These are phyloP conservation scores for Exsudoporus frostii DNA, from an alignment of 768 basidiomycete genomes.

Conservation along the genomic window DNA sequence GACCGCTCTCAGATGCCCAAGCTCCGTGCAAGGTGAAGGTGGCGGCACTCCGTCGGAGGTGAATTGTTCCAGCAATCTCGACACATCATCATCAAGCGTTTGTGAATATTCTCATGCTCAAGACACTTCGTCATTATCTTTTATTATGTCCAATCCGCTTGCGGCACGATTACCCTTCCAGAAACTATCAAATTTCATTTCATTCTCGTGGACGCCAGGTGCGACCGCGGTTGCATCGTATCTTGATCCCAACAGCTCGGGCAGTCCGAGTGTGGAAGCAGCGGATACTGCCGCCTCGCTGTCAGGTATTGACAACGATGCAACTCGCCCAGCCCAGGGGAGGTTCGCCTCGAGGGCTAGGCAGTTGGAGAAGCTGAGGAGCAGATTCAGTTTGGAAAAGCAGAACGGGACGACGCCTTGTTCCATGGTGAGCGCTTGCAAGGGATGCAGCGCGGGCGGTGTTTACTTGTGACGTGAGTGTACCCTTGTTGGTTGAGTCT, in stretches of 20 bases:
- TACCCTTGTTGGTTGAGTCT: neutral
- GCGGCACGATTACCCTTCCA: constrained; percentile 58
- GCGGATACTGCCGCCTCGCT: constrained; percentile 10
- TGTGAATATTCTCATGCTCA: constrained; percentile 27
- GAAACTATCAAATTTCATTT: constrained; percentile 58
- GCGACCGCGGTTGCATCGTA: constrained; percentile 28
- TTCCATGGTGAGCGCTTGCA: constrained; percentile 28
- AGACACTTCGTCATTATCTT: constrained; percentile 41
- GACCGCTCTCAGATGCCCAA: constrained; percentile 39
- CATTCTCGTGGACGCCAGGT: constrained; percentile 50
- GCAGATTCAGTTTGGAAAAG: constrained; percentile 46
- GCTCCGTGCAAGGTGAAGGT: constrained; percentile 29
- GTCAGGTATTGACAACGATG: constrained; percentile 5
- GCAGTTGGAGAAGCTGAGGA: constrained; percentile 62
- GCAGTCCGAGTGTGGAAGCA: constrained; percentile 5
- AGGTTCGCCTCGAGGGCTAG: constrained; percentile 59
- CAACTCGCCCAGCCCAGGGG: constrained; percentile 22
- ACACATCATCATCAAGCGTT: constrained; percentile 9
- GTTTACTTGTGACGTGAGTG: constrained; percentile 31
- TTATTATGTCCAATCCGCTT: constrained; percentile 50
- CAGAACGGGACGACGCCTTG: constrained; percentile 16
- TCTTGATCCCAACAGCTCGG: constrained; percentile 20
- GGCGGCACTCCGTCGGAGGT: constrained; percentile 24
- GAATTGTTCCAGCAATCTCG: constrained; percentile 27
- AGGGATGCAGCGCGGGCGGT: constrained; percentile 22